Evolutionary conservation across 768 basidiomycete species (phyloP), one percentile per base, ranked within the genome.

Genomic region (Boletus sp.): DNA sequence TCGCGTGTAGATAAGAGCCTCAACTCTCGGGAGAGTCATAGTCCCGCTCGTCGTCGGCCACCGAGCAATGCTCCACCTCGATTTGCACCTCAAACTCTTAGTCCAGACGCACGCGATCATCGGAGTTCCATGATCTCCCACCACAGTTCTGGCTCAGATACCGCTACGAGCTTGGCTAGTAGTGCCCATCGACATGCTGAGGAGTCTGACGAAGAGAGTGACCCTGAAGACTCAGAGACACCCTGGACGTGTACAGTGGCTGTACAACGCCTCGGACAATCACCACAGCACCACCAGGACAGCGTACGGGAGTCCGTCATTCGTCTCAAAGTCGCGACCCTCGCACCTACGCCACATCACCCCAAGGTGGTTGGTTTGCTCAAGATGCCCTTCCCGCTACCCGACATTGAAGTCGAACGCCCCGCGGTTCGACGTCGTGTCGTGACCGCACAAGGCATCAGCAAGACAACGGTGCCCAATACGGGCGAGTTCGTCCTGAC

Each of bases 161-260:
- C 68, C 51, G 64, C 67, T 30, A 68, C 60, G 11, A 73, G 67
- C 58, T 28, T 56, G 32, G 48, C 28, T 15, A 67, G 65, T n/a
- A 57, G 61, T 46, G 53, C 56, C 1, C 59, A 68, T 37, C 59
- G 30, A n/a, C 60, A 66, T 9, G 42, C 40, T 28, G 74, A 71
- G 14, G 84, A 86, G 47, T 80, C 82, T 2, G 92, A 80, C 0
- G 86, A 89, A 15, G 93, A 94, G 45, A 93, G 90, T 57, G 96
- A 98, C 61, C 91, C 94, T 0, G 95, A 98, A 68, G 96, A 98
- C 67, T 92, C 91, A 44, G 95, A 98, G 72, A 94, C 93, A 24
- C 94, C 96, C 0, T 98, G 94, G 94, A 85, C 87, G 46, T 98
- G 95, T 67, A 85, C 84, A n/a, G 78, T 94, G 61, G 83, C 86